Base-by-base conservation (phyloP, 2,329 filamentous ascomycete species). In the Diaporthe vaccinii region DNA sequence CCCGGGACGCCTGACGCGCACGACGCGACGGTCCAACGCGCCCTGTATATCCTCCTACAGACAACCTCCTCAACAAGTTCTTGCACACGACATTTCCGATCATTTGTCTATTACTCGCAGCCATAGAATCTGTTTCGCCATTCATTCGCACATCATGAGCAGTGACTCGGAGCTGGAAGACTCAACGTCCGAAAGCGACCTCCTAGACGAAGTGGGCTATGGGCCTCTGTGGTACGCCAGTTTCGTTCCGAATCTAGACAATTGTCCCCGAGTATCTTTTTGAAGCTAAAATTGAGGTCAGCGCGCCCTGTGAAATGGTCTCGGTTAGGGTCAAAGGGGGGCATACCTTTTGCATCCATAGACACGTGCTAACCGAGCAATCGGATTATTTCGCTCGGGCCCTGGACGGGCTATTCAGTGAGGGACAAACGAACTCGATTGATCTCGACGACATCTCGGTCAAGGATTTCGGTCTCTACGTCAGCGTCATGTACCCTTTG, bases 401-500 rank as follows among this genome's bases (percentile, higher is more conserved):
- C 25, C 74, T 80, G n/a, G 75, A 73, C 28, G 78, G 78, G 4
- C 17, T 34, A 15, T 79, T 79, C 36, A 39, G 72, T 12, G 78
- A 79, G 72, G 76, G 74, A 14, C 41, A 76, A 39, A 76, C 75
- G 5, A 75, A 78, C 70, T 72, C 73, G 14, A 71, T 80, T 69
- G 73, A 67, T 20, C 75, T 79, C 28, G 78, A 79, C 58, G 77
- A 78, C 61, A 28, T 80, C 6, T 15, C 71, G 10, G 31, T 36
- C 28, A 74, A 74, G 1, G 75, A 78, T 22, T 78, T 80, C 72
- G 79, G 78, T 15, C 72, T 78, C 6, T 80, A 79, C 74, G 76
- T 78, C 20, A 78, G 78, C 36, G 71, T 78, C 67, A 61, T 80
- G 22, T 80, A 80, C 72, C 51, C 41, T 1, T 2, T 22, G 31